Conservation (phyloP, 768 basidiomycete species). For the Piloderma croceum region DNA sequence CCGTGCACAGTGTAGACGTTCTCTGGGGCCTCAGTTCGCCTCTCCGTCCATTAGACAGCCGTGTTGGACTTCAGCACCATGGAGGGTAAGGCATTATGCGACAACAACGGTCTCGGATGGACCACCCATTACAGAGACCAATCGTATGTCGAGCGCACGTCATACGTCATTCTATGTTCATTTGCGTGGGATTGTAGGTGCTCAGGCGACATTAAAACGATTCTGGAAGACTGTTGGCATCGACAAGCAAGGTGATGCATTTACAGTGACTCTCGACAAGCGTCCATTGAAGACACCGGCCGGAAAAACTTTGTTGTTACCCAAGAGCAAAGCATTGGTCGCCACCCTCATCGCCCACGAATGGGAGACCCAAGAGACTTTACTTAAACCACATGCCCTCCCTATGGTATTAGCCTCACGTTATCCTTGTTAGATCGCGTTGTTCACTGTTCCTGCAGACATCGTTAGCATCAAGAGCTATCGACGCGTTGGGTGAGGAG, state of each 20-base stretch:
- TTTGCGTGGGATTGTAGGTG: conserved; percentile 63
- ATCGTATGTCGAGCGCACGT: too few relatives aligned
- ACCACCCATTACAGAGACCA: conserved; percentile 52
- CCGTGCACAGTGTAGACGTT: too few relatives aligned
- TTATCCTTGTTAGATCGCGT: conserved; percentile 1
- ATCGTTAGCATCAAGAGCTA: conserved; percentile 81
- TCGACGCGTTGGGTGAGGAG: conserved; percentile 67
- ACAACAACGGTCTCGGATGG: too few relatives aligned
- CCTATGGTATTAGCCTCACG: conserved; percentile 61
- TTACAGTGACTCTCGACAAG: conserved; percentile 72
- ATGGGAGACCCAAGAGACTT: conserved; percentile 88
- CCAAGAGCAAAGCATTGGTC: conserved; percentile 60
- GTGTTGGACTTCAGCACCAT: too few relatives aligned
- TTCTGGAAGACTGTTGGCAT: conserved; percentile 95
- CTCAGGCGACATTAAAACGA: conserved; percentile 78
- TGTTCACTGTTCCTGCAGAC: conserved; percentile 50
- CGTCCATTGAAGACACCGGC: conserved; percentile 84
- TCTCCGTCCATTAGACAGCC: too few relatives aligned
- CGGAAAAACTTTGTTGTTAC: conserved; percentile 72
- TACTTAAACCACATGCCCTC: conserved; percentile 85
- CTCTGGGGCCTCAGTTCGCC: too few relatives aligned
- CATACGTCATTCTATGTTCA: not conserved
- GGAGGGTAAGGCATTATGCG: too few relatives aligned
- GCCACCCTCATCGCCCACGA: conserved; percentile 88
- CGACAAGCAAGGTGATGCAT: conserved; percentile 46